Evolutionary conservation across 2,329 filamentous ascomycete species (phyloP).

Genomic region (Xylariales sp.): DNA sequence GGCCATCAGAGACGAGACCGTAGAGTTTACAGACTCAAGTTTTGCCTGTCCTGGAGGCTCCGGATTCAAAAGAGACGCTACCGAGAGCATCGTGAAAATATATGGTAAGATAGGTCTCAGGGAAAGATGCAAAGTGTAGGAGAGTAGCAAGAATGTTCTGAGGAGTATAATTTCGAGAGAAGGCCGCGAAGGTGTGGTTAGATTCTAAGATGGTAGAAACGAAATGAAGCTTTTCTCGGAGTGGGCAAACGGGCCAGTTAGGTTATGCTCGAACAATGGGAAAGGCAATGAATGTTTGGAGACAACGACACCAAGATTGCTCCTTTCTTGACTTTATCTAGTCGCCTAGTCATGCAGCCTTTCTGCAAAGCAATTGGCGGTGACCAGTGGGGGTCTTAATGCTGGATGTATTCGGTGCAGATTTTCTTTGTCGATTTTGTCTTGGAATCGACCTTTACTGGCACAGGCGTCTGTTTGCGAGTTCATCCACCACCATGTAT

Average conservation of each 20-base stretch:
- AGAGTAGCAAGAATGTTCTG: too few species aligned
- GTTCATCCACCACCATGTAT: too few species aligned
- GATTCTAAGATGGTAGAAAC: too few species aligned
- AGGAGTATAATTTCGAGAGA: too few species aligned
- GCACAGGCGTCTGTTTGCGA: constrained; percentile 41
- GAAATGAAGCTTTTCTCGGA: too few species aligned
- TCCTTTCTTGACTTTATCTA: constrained; percentile 32
- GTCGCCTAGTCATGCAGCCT: constrained; percentile 32
- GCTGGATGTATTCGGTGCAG: constrained; percentile 36
- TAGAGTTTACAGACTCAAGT: constrained; percentile 37
- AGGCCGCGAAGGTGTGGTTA: too few species aligned
- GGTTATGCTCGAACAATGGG: too few species aligned
- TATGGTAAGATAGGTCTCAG: too few species aligned
- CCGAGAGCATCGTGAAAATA: constrained; percentile 60
- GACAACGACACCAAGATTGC: constrained; percentile 31
- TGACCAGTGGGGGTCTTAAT: constrained; percentile 27
- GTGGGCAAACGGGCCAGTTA: too few species aligned
- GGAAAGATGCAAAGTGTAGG: too few species aligned
- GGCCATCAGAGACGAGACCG: constrained; percentile 30
- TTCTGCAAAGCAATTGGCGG: constrained; percentile 30
- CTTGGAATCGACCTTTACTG: constrained; percentile 44
- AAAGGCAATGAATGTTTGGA: too few species aligned
- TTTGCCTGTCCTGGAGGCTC: constrained; percentile 38
- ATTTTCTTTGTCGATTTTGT: constrained; percentile 43
- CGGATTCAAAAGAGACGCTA: constrained; percentile 65